phyloP scores from a whole-genome alignment of 495 filamentous ascomycete genomes.

The Aspergillus homomorphus region DNA sequence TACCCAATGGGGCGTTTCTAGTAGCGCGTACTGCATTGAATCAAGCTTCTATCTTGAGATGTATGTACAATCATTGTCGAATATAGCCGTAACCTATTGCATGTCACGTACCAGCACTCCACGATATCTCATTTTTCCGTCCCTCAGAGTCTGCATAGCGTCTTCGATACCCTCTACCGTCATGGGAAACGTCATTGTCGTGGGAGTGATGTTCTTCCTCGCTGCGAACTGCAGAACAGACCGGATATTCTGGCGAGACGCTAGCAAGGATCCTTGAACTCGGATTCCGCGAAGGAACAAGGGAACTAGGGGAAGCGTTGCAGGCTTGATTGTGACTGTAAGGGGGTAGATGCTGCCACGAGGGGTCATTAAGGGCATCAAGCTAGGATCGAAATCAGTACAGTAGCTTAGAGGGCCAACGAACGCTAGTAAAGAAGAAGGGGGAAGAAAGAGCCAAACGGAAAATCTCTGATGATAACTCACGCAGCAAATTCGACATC shows the following conservation, averaged over 20 bases:
- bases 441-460: background rate
- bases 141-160: conserved; percentile 45
- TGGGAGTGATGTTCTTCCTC: conserved; percentile 44
- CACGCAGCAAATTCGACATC: conserved; percentile 28
- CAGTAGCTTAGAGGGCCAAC: background rate
- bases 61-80: background rate
- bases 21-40: background rate
- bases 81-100: background rate
- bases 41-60: background rate
- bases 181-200: conserved; percentile 49
- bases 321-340: conserved; percentile 38
- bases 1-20: background rate
- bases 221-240: conserved; percentile 51
- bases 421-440: background rate
- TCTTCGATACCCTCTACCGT: conserved; percentile 50
- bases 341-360: conserved; percentile 50
- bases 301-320: conserved; percentile 42
- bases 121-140: conserved; percentile 51
- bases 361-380: conserved; percentile 32
- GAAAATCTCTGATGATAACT: conserved; percentile 4
- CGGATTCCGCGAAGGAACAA: conserved; percentile 42
- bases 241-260: conserved; percentile 32
- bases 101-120: conserved; percentile 24
- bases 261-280: conserved; percentile 49
- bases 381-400: background rate